Evolutionary conservation across 2,329 filamentous ascomycete species (phyloP), one percentile per base, ranked within the genome.

Genomic region (Venturiaceae sp.): DNA sequence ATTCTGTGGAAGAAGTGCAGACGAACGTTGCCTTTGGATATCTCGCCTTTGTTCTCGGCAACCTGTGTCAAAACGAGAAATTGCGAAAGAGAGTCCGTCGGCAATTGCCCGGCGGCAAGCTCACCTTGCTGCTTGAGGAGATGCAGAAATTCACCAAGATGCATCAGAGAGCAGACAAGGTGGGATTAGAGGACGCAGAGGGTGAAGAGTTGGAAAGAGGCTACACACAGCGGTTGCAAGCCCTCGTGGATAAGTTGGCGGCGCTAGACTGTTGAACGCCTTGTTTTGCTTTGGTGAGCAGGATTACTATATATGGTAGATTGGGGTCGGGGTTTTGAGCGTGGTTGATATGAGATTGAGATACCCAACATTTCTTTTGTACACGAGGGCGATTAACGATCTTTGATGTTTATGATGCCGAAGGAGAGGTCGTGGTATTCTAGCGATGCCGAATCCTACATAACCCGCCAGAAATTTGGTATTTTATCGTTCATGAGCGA

Each of bases 1-100:
- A 78, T 62, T 80, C 78, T 5, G 73, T 81, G 60, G 72, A 90
- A 66, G 89, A 92, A 67, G 86, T 85, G 28, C 85, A 88, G 60
- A 80, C 87, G 55, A 90, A 92, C 64, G 90, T 97, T 30, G 86
- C 88, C 1, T 84, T 92, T 69, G 92, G 90, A 16, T 96, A 96
- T 69, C 78, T 96, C 26, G 85, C 90, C 0, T 85, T 96, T 14
- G 77, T 96, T 5, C 78, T 97, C 2, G 90, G 90, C 19, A 94
- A 91, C 63, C 75, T 96, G 26, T 91, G 85, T 64, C 76, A 94
- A 30, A 76, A 81, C 57, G 52, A 34, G 3, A 9, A n/a, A 30
- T 13, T 59, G 8, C 56, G 59, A 30, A 11, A 36, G n/a, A 54
- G 63, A 28, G 62, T 72, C 6, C 54, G 59, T 9, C 61, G 62